phyloP scores from a whole-genome alignment of 2,329 filamentous ascomycete genomes.

The Aspergillus sp. region DNA sequence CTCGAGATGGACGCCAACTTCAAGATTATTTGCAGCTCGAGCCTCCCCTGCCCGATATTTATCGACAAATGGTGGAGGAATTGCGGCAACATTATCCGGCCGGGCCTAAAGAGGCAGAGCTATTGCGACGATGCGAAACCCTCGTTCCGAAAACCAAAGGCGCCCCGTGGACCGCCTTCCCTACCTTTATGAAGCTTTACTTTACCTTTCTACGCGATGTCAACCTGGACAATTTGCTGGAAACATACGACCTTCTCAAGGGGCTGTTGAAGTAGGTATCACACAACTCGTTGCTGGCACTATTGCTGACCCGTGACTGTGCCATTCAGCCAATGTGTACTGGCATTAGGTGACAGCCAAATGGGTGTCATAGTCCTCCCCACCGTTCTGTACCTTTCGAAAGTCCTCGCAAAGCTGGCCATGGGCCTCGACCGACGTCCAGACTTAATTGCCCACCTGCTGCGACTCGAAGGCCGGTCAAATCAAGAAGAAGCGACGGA shows the following conservation, averaged over 20 bases:
- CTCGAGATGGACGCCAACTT: constrained; percentile 65
- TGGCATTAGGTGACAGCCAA: constrained; percentile 75
- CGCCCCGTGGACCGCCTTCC: constrained; percentile 74
- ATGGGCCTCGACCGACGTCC: constrained; percentile 81
- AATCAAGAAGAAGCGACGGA: constrained; percentile 65
- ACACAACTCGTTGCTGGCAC: background rate
- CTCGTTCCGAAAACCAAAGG: constrained; percentile 66
- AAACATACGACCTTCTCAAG: constrained; percentile 73
- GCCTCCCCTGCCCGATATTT: constrained; percentile 67
- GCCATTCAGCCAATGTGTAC: constrained; percentile 69
- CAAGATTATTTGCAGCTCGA: constrained; percentile 74
- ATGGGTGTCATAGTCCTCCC: constrained; percentile 81
- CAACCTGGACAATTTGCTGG: constrained; percentile 71
- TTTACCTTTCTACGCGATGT: constrained; percentile 79
- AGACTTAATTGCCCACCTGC: constrained; percentile 70
- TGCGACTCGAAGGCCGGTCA: constrained; percentile 41
- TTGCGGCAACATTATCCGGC: constrained; percentile 62
- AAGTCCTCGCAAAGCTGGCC: constrained; percentile 77
- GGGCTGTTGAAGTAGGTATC: constrained; percentile 70
- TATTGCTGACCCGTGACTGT: constrained; percentile 6
- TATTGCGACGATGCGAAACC: constrained; percentile 60
- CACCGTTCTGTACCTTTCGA: constrained; percentile 78
- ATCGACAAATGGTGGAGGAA: constrained; percentile 68
- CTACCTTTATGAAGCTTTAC: constrained; percentile 78
- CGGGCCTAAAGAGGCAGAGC: constrained; percentile 57